phyloP scores from a whole-genome alignment of 495 filamentous ascomycete genomes.

The Darksidea phi region DNA sequence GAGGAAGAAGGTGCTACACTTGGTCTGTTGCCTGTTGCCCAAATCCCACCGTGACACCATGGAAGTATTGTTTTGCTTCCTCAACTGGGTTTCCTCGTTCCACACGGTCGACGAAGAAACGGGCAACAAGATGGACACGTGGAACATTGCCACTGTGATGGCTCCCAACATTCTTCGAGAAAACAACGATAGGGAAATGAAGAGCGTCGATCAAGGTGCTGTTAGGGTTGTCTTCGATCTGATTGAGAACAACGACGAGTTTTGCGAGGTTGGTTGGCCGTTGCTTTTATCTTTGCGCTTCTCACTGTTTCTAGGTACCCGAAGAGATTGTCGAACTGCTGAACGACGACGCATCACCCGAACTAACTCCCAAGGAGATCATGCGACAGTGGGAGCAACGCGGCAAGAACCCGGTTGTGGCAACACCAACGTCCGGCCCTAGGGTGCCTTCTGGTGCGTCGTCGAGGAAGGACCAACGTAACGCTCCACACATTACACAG shows the following conservation, averaged over 20 bases:
- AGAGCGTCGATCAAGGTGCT: slow-evolving; percentile 53
- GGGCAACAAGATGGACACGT: slow-evolving; percentile 98
- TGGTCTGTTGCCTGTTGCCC: slow-evolving; percentile 89
- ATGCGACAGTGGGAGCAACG: slow-evolving; percentile 71
- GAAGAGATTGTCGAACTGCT: slow-evolving; percentile 85
- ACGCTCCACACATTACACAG: slow-evolving; percentile 56
- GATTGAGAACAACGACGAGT: slow-evolving; percentile 89
- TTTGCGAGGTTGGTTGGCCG: slow-evolving; percentile 79
- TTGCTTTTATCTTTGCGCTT: background rate
- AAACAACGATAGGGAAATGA: slow-evolving; percentile 54
- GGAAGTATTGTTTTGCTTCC: slow-evolving; percentile 90
- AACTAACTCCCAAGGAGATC: slow-evolving; percentile 96
- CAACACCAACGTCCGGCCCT: slow-evolving; percentile 40
- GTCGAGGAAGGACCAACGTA: slow-evolving; percentile 50
- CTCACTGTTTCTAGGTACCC: slow-evolving; percentile 65
- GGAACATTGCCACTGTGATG: slow-evolving; percentile 98
- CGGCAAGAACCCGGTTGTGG: slow-evolving; percentile 60
- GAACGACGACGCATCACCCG: slow-evolving; percentile 73
- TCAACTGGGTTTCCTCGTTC: slow-evolving; percentile 98
- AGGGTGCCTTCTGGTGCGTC: slow-evolving; percentile 48
- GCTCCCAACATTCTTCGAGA: slow-evolving; percentile 91
- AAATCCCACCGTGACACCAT: slow-evolving; percentile 91
- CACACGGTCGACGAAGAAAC: slow-evolving; percentile 90
- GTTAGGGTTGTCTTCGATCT: slow-evolving; percentile 88
- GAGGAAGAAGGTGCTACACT: slow-evolving; percentile 78